These are phyloP conservation scores for Hypoxylon intermedium DNA, from an alignment of 495 filamentous ascomycete species.

Conservation along the genomic window DNA sequence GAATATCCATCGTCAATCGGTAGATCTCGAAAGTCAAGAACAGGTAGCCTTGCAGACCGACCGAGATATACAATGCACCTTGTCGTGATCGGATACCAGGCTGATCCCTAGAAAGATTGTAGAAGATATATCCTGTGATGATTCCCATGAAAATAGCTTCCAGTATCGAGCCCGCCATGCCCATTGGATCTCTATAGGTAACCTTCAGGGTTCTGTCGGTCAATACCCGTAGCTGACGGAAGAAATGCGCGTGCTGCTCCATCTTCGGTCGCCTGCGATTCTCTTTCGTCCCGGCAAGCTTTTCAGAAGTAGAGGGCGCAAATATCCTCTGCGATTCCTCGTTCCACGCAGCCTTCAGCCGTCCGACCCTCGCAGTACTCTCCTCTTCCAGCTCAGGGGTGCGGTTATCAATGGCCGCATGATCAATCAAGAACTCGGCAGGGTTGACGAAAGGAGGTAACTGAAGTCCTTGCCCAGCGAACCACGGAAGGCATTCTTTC, in stretches of 20 bases:
- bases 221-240: slow-evolving; percentile 66
- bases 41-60: slow-evolving; percentile 74
- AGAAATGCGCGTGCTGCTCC: slow-evolving; percentile 52
- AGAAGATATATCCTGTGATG: slow-evolving; percentile 75
- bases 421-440: slow-evolving; percentile 74
- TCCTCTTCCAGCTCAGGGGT: slow-evolving; percentile 64
- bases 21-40: slow-evolving; percentile 77
- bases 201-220: slow-evolving; percentile 70
- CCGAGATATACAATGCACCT: slow-evolving; percentile 71
- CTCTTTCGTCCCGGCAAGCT: slow-evolving; percentile 1
- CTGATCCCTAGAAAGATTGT: slow-evolving; percentile 62
- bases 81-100: slow-evolving; percentile 71
- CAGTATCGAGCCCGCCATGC: slow-evolving; percentile 67
- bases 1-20: slow-evolving; percentile 72
- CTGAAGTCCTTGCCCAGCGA: slow-evolving; percentile 60
- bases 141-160: slow-evolving; percentile 72
- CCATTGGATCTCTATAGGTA: slow-evolving; percentile 75
- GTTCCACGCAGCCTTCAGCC: slow-evolving; percentile 62
- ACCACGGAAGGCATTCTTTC: slow-evolving; percentile 63
- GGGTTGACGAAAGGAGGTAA: slow-evolving; percentile 75
- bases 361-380: slow-evolving; percentile 62
- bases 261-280: slow-evolving; percentile 21
- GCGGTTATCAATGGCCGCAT: slow-evolving; percentile 73
- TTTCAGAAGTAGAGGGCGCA: slow-evolving; percentile 2
- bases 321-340: slow-evolving; percentile 42